Evolutionary conservation across 805 yeast genomes (phyloP).

Genomic region (Kluyveromyces aestuarii): DNA sequence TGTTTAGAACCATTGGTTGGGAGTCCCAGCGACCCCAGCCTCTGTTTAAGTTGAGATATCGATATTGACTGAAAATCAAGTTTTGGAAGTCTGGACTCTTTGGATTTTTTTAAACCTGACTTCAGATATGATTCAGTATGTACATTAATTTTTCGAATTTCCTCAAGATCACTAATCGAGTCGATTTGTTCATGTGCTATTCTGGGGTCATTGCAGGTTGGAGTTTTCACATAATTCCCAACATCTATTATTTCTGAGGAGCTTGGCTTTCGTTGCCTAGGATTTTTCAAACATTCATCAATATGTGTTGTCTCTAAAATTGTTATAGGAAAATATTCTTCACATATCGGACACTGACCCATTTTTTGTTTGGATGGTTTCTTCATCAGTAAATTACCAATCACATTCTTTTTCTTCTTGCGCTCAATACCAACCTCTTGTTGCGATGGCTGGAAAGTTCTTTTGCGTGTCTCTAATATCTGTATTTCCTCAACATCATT

Average conservation of each 20-base stretch:
- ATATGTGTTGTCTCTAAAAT: slow-evolving; percentile 52
- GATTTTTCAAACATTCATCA: slow-evolving; percentile 43
- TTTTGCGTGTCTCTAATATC: slow-evolving; percentile 22
- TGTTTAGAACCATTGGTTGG: slow-evolving; percentile 54
- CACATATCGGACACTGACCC: slow-evolving; percentile 65
- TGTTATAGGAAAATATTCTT: slow-evolving; percentile 41
- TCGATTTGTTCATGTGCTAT: background rate
- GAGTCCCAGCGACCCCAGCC: slow-evolving; percentile 44
- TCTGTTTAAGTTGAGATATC: slow-evolving; percentile 51
- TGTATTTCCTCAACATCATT: slow-evolving; percentile 17
- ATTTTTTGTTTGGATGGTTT: slow-evolving; percentile 9
- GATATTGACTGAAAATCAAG: slow-evolving; percentile 54
- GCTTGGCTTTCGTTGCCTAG: slow-evolving; percentile 5
- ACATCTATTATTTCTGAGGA: slow-evolving; percentile 1
- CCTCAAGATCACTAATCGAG: background rate
- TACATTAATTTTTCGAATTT: slow-evolving; percentile 12
- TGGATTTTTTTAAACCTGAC: slow-evolving; percentile 12
- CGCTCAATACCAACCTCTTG: slow-evolving; percentile 2
- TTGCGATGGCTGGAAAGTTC: slow-evolving; percentile 2
- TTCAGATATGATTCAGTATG: slow-evolving; percentile 56
- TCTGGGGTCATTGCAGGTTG: background rate
- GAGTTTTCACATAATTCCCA: background rate
- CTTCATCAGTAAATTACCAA: slow-evolving; percentile 8
- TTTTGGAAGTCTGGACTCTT: slow-evolving; percentile 43
- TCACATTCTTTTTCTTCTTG: slow-evolving; percentile 6